phyloP scores from a whole-genome alignment of 83 land plant genomes.

The Isoetes engelmannii region DNA sequence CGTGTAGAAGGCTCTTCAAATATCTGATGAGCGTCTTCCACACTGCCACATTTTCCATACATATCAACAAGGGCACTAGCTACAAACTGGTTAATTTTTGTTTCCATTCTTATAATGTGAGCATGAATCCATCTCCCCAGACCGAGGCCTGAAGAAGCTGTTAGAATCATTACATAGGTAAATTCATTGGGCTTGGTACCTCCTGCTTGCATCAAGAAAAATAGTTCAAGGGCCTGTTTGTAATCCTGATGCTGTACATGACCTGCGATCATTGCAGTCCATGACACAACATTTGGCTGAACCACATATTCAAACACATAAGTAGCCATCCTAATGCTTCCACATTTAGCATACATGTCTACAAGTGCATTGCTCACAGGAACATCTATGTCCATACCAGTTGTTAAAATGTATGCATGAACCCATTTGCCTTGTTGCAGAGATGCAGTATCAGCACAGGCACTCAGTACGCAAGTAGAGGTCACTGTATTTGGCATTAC shows the following conservation, averaged over 20 bases:
- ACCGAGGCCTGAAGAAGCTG: no score
- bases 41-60: no score
- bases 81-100: no score
- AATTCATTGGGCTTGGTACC: no score
- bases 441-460: constrained; percentile 44
- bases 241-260: constrained; percentile 42
- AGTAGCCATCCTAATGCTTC: no score
- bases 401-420: constrained; percentile 33
- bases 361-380: constrained; percentile 35
- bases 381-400: constrained; percentile 26
- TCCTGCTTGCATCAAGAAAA: constrained; percentile 23
- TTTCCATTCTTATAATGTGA: no score
- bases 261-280: constrained; percentile 50
- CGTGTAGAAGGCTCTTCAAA: no score
- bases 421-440: constrained; percentile 30
- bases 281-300: constrained; percentile 37
- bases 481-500: constrained; percentile 33
- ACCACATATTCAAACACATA: constrained; percentile 7
- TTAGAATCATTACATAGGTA: no score
- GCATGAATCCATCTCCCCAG: no score
- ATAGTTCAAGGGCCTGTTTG: constrained; percentile 29
- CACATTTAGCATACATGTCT: no score
- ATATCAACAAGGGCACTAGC: no score
- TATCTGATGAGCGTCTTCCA: no score
- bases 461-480: constrained; percentile 38